These are phyloP conservation scores for Aspergillus neoniger DNA, from an alignment of 2,329 filamentous ascomycete genomes.

Conservation along the genomic window DNA sequence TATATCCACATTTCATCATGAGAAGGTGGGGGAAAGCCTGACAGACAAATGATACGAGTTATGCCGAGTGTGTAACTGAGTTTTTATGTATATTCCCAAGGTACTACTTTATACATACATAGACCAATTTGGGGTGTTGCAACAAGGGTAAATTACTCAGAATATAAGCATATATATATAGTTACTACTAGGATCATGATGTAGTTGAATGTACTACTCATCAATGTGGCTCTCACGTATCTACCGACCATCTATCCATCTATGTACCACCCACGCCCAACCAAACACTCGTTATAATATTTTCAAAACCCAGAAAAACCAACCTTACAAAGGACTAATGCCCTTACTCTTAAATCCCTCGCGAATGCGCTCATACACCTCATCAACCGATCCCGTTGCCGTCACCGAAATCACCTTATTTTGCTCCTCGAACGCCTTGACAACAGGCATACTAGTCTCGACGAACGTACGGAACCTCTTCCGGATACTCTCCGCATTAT, in stretches of 20 bases:
- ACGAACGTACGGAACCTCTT: constrained; percentile 95
- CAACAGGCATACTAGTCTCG: constrained; percentile 96
- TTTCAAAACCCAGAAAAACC: too few species aligned
- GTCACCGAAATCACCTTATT: constrained; percentile 78
- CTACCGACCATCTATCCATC: too few species aligned
- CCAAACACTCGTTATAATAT: background rate
- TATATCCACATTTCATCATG: background rate
- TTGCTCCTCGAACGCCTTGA: constrained; percentile 77
- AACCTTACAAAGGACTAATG: constrained; percentile 26
- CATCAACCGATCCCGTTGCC: constrained; percentile 68
- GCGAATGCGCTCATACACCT: constrained; percentile 61
- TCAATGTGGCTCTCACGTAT: too few species aligned
- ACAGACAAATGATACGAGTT: constrained; percentile 25
- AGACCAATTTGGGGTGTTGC: background rate
- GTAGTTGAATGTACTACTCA: too few species aligned
- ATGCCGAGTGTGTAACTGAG: constrained; percentile 16
- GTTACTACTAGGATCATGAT: too few species aligned
- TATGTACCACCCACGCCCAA: background rate
- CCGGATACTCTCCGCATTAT: constrained; percentile 92
- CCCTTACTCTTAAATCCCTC: constrained; percentile 50
- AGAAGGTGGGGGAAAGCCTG: background rate
- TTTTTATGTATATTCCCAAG: background rate
- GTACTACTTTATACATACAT: background rate
- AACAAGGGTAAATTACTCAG: too few species aligned
- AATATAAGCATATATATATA: too few species aligned